These are phyloP conservation scores for Agrocybe praecox DNA, from an alignment of 768 basidiomycete genomes.

Conservation along the genomic window DNA sequence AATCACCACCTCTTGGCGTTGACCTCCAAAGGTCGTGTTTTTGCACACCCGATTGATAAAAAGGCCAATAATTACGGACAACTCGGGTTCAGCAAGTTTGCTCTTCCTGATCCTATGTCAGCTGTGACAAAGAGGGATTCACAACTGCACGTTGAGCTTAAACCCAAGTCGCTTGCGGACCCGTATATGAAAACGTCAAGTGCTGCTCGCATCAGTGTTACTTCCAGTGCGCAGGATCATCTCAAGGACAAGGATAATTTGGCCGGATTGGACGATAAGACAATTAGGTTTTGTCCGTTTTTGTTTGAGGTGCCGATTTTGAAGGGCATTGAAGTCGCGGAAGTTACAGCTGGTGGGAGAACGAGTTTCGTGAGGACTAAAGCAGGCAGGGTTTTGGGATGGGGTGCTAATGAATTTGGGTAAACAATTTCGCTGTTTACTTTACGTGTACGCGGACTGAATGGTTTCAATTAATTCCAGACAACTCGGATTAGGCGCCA, in stretches of 20 bases:
- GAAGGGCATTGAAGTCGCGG: constrained; percentile 59
- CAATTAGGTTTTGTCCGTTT: constrained; percentile 65
- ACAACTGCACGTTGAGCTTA: constrained; percentile 52
- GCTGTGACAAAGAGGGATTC: constrained; percentile 24
- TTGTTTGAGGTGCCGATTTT: constrained; percentile 81
- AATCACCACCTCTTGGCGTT: constrained; percentile 71
- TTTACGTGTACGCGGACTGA: neutral
- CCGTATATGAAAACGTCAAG: constrained; percentile 51
- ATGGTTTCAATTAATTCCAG: constrained; percentile 34
- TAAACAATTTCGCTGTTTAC: constrained; percentile 27
- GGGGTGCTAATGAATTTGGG: constrained; percentile 91
- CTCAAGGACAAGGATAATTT: constrained; percentile 37
- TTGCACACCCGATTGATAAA: constrained; percentile 74
- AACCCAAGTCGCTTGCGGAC: constrained; percentile 56
- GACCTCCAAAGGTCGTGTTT: constrained; percentile 75
- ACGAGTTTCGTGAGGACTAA: constrained; percentile 73
- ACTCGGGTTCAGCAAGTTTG: constrained; percentile 73
- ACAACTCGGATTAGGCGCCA: constrained; percentile 79
- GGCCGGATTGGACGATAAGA: constrained; percentile 34
- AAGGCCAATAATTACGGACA: constrained; percentile 82
- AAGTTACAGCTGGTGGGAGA: constrained; percentile 72
- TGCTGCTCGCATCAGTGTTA: constrained; percentile 32
- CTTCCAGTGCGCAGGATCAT: constrained; percentile 31
- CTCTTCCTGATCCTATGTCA: constrained; percentile 42
- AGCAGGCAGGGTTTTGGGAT: constrained; percentile 77